phyloP scores from a whole-genome alignment of 257 asterid species.

The Solanum ossicruentum region DNA sequence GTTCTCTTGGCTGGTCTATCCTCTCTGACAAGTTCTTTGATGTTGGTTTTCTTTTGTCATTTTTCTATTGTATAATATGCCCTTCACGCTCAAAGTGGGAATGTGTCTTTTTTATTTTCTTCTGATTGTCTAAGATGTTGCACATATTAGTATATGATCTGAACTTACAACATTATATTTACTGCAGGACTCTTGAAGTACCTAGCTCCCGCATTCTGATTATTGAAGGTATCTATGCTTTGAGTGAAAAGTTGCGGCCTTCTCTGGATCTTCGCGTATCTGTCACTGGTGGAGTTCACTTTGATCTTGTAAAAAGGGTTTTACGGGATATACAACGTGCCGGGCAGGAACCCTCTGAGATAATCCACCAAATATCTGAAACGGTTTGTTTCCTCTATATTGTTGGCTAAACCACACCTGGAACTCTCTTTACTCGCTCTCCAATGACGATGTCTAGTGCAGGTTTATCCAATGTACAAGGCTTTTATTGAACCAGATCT shows the following conservation, averaged over 20 bases:
- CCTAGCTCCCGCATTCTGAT: conserved; percentile 85
- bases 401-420: neutral
- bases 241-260: conserved; percentile 74
- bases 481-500: conserved; percentile 98
- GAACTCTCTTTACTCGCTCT: neutral
- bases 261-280: conserved; percentile 85
- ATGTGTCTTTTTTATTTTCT: neutral
- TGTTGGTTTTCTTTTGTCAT: neutral
- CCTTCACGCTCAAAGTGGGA: neutral
- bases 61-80: neutral
- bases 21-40: neutral
- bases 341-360: conserved; percentile 96
- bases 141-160: neutral
- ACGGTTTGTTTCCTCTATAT: conserved; percentile 44
- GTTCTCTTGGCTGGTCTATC: neutral
- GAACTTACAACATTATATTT: conserved; percentile 15
- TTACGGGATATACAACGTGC: conserved; percentile 94
- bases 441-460: neutral
- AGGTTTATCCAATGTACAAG: conserved; percentile 99
- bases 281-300: conserved; percentile 96
- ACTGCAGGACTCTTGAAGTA: conserved; percentile 79
- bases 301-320: conserved; percentile 96
- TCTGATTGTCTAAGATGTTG: neutral
- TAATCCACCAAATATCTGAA: conserved; percentile 96
- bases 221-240: conserved; percentile 91